These are phyloP conservation scores for Cyberlindnera maritima DNA, from an alignment of 805 yeast species.

Conservation along the genomic window DNA sequence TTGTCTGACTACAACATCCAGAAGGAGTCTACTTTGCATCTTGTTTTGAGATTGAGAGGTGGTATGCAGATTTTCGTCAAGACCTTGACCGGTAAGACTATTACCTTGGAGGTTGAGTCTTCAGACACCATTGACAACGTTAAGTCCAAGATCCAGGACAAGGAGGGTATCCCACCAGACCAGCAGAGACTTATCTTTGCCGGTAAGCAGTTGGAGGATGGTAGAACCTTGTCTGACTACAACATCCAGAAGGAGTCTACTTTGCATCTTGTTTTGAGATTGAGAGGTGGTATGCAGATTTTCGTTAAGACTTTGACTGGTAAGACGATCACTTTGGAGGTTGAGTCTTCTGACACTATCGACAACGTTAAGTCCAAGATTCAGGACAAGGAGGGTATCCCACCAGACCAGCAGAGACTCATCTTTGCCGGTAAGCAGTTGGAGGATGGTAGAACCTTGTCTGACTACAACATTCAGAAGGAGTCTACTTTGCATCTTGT, in stretches of 20 bases:
- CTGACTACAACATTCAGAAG: conserved; percentile 93
- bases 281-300: conserved; percentile 90
- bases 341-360: conserved; percentile 92
- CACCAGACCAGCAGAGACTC: conserved; percentile 96
- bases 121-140: conserved; percentile 95
- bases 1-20: conserved; percentile 92
- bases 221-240: conserved; percentile 91
- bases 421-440: conserved; percentile 94
- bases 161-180: conserved; percentile 96
- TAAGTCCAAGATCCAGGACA: conserved; percentile 92
- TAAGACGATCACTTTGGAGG: conserved; percentile 93
- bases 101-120: conserved; percentile 90
- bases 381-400: conserved; percentile 98
- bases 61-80: conserved; percentile 90
- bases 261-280: conserved; percentile 77
- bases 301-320: conserved; percentile 97
- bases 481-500: conserved; percentile 85
- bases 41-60: conserved; percentile 86
- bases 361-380: conserved; percentile 93
- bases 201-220: conserved; percentile 95
- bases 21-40: conserved; percentile 83
- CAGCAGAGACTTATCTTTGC: conserved; percentile 94
- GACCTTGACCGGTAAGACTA: conserved; percentile 96
- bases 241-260: conserved; percentile 95
- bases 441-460: conserved; percentile 90